Evolutionary conservation across 192 early-diverging fungal genomes (phyloP).

Genomic region (Phycomyces blakesleeanus): DNA sequence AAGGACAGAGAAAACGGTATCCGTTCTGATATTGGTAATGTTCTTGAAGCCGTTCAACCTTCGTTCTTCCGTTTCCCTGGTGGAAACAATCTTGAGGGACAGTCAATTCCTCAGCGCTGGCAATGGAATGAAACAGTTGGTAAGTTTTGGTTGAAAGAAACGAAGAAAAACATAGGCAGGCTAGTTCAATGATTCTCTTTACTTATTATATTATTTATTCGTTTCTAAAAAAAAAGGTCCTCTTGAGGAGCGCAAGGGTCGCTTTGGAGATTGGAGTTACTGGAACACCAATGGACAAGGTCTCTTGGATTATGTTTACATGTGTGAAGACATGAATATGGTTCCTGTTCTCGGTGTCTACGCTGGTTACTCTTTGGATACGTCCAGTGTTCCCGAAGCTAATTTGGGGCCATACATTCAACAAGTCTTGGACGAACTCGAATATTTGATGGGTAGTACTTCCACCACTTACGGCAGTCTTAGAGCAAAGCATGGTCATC

Average conservation of each 20-base stretch:
- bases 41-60: constrained; percentile 11
- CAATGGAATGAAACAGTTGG: constrained; percentile 30
- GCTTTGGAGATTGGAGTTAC: constrained; percentile 25
- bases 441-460: constrained; percentile 22
- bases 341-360: constrained; percentile 19
- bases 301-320: constrained; percentile 22
- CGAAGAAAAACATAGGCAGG: no score
- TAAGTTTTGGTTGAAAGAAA: background rate
- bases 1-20: constrained; percentile 21
- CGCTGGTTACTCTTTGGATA: constrained; percentile 18
- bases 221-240: constrained; percentile 9
- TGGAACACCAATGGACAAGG: constrained; percentile 21
- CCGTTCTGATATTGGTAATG: constrained; percentile 14
- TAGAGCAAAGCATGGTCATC: constrained; percentile 20
- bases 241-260: constrained; percentile 22
- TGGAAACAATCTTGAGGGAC: constrained; percentile 25
- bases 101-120: constrained; percentile 5
- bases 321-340: constrained; percentile 25
- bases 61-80: constrained; percentile 28
- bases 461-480: constrained; percentile 21
- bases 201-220: background rate
- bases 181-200: no score
- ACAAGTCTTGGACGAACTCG: constrained; percentile 18
- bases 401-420: constrained; percentile 22
- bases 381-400: constrained; percentile 12